Evolutionary conservation across 2,329 filamentous ascomycete species (phyloP).

Genomic region (Myriosclerotinia scirpicola): DNA sequence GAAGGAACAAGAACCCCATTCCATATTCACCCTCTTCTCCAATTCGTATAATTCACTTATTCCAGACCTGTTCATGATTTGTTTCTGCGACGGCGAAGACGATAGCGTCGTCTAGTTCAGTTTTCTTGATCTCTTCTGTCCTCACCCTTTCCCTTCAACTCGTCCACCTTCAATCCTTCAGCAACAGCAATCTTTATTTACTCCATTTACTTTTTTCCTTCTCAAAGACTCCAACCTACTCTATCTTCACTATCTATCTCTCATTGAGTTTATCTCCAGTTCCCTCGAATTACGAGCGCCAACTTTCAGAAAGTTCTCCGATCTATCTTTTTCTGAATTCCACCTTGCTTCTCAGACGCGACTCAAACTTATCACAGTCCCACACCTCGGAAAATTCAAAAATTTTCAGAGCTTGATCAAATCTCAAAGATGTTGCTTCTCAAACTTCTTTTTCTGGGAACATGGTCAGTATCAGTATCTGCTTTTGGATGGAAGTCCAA

Average conservation of each 20-base stretch:
- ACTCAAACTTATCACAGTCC: not conserved
- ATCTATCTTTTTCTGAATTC: not conserved
- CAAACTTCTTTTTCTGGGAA: not conserved
- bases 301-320: not conserved
- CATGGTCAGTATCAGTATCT: conserved; percentile 7
- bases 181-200: not conserved
- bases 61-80: not conserved
- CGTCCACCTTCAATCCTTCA: not conserved
- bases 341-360: conserved; percentile 4
- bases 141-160: conserved; percentile 5
- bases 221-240: not conserved
- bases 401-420: not conserved
- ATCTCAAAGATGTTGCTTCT: conserved; percentile 8
- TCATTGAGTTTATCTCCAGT: not conserved
- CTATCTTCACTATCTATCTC: not conserved
- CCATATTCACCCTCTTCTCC: not conserved
- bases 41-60: conserved; percentile 1
- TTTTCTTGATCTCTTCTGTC: conserved; percentile 5
- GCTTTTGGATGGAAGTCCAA: conserved; percentile 20
- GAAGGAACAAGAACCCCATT: not conserved
- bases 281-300: not conserved
- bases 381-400: not conserved
- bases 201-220: not conserved
- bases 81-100: conserved; percentile 5
- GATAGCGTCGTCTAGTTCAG: conserved; percentile 3